Conservation (phyloP, 345 rosid species). For the Eutrema yunnanense region DNA sequence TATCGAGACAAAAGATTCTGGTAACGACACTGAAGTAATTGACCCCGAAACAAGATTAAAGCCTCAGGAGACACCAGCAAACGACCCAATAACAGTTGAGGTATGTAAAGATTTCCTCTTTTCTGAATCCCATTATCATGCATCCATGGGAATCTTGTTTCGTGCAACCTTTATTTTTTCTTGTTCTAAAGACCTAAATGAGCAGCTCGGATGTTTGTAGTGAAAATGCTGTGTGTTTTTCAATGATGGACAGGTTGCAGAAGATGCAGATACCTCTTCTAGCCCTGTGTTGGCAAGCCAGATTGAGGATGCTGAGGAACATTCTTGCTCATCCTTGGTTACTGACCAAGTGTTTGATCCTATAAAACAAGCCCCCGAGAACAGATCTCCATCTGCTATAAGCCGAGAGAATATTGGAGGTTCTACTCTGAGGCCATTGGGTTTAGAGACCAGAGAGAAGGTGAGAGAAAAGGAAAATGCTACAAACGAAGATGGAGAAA, state of each 20-base stretch:
- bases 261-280: constrained; percentile 23
- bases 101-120: constrained; percentile 17
- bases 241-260: constrained; percentile 33
- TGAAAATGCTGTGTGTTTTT: neutral
- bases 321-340: constrained; percentile 30
- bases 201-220: neutral
- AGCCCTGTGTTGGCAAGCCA: constrained; percentile 13
- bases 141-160: neutral
- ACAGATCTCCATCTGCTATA: constrained; percentile 16
- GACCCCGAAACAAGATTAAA: constrained; percentile 14
- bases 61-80: constrained; percentile 31
- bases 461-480: constrained; percentile 7
- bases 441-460: constrained; percentile 7
- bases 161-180: neutral
- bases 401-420: constrained; percentile 14
- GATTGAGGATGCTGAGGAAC: constrained; percentile 35
- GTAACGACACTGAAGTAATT: neutral
- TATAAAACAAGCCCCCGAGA: constrained; percentile 13
- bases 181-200: neutral
- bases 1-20: constrained; percentile 26
- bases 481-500: constrained; percentile 27
- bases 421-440: constrained; percentile 2
- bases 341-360: constrained; percentile 30
- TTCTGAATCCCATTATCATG: neutral
- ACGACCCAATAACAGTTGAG: constrained; percentile 28